phyloP scores from a whole-genome alignment of 2,329 filamentous ascomycete species.

The Thielaviopsis euricoi region DNA sequence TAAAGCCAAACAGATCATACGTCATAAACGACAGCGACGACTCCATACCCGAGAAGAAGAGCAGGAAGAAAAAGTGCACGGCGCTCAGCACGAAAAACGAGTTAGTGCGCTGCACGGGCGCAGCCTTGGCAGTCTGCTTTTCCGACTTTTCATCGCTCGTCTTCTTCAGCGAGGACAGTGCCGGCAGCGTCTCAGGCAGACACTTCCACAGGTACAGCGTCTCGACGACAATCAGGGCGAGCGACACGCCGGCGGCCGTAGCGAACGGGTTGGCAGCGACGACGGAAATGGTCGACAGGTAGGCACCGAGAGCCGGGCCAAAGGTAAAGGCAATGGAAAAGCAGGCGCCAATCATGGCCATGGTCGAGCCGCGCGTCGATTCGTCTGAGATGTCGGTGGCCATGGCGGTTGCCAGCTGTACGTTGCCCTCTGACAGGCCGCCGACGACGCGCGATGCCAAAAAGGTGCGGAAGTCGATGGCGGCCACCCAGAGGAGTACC shows the following conservation, averaged over 20 bases:
- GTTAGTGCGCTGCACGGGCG: conserved; percentile 47
- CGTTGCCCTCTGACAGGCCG: conserved; percentile 88
- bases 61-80: conserved; percentile 76
- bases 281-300: conserved; percentile 57
- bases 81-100: conserved; percentile 68
- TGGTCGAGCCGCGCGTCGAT: conserved; percentile 67
- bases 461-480: conserved; percentile 90
- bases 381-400: conserved; percentile 91
- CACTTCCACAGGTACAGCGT: conserved; percentile 71
- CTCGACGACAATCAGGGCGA: conserved; percentile 71
- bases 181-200: conserved; percentile 74
- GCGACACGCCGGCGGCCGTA: conserved; percentile 73
- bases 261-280: conserved; percentile 87
- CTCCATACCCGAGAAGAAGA: conserved; percentile 97
- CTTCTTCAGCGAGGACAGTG: conserved; percentile 24
- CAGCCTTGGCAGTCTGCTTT: conserved; percentile 15
- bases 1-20: conserved; percentile 78
- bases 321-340: conserved; percentile 97
- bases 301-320: conserved; percentile 81
- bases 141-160: conserved; percentile 16
- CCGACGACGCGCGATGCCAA: conserved; percentile 84
- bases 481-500: conserved; percentile 84
- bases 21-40: conserved; percentile 97
- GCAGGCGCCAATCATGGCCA: conserved; percentile 91
- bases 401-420: conserved; percentile 90